Conservation (phyloP, 129 eudicot species). For the Flaveria ramosissima region DNA sequence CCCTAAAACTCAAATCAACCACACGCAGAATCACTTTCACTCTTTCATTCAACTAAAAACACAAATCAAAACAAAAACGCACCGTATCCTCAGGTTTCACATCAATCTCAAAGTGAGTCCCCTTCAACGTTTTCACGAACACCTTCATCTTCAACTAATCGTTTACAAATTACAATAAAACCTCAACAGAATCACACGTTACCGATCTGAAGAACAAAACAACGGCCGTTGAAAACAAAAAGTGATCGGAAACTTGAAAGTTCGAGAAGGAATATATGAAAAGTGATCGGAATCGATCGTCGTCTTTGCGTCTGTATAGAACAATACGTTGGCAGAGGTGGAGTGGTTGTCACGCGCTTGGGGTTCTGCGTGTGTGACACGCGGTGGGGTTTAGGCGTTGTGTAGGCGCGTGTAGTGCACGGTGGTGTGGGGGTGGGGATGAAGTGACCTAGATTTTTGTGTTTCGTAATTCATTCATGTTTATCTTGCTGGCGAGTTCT, state of each 20-base stretch:
- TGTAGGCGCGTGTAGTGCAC: slow-evolving; percentile 14
- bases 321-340: slow-evolving; percentile 28
- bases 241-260: slow-evolving; percentile 25
- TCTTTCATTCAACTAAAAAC: neutral
- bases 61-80: neutral
- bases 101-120: slow-evolving; percentile 42
- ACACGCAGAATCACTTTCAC: neutral
- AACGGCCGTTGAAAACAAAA: neutral
- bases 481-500: slow-evolving; percentile 24
- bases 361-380: neutral
- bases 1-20: slow-evolving; percentile 10
- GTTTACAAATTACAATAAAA: neutral
- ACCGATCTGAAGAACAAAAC: slow-evolving; percentile 2
- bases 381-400: neutral
- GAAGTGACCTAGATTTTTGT: slow-evolving; percentile 23
- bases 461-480: slow-evolving; percentile 23
- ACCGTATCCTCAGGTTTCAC: slow-evolving; percentile 38
- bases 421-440: slow-evolving; percentile 14
- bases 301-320: slow-evolving; percentile 27
- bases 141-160: slow-evolving; percentile 33
- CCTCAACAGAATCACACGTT: neutral
- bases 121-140: slow-evolving; percentile 39
- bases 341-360: slow-evolving; percentile 30
- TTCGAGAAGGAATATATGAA: slow-evolving; percentile 19
- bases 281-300: slow-evolving; percentile 9